A percentile compares a stretch with the other conserved stretches of the same genome.
These are phyloP conservation scores for Fomitopsis serialis DNA, from an alignment of 768 basidiomycete species.

Conservation along the genomic window DNA sequence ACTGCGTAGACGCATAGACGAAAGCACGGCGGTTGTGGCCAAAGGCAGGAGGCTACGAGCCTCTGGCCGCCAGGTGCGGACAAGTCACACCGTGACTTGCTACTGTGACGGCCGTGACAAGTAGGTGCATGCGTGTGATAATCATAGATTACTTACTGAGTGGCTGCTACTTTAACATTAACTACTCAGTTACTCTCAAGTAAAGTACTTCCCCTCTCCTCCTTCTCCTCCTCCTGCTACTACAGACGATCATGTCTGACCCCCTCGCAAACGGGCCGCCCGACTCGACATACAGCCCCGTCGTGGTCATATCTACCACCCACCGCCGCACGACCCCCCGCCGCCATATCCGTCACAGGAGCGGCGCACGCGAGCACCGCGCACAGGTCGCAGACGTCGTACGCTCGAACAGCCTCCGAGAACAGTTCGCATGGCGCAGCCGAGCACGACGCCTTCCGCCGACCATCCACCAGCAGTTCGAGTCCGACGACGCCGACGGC, in stretches of 20 bases:
- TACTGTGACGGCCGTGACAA: too few relatives aligned
- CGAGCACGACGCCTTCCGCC: conserved; percentile 19
- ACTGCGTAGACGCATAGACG: too few relatives aligned
- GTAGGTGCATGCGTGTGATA: too few relatives aligned
- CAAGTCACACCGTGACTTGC: too few relatives aligned
- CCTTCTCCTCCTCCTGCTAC: not conserved
- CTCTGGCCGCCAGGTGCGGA: too few relatives aligned
- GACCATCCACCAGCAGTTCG: conserved; percentile 16
- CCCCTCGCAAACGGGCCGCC: not conserved
- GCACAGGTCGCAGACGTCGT: conserved; percentile 25
- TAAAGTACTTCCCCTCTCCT: too few relatives aligned
- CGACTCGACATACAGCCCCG: conserved; percentile 2
- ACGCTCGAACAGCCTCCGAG: conserved; percentile 24
- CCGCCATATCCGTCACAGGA: conserved; percentile 61
- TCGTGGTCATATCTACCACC: conserved; percentile 11
- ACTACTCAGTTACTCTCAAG: too few relatives aligned
- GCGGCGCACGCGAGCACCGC: conserved; percentile 34
- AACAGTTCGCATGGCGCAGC: conserved; percentile 27
- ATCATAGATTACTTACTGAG: too few relatives aligned
- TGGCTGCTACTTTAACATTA: too few relatives aligned
- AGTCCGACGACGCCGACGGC: conserved; percentile 9
- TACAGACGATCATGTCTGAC: conserved; percentile 1
- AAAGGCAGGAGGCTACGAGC: too few relatives aligned
- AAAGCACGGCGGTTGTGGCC: too few relatives aligned
- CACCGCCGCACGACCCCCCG: conserved; percentile 59